phyloP scores from a whole-genome alignment of 2,329 filamentous ascomycete genomes.

The Aspergillus vadensis region DNA sequence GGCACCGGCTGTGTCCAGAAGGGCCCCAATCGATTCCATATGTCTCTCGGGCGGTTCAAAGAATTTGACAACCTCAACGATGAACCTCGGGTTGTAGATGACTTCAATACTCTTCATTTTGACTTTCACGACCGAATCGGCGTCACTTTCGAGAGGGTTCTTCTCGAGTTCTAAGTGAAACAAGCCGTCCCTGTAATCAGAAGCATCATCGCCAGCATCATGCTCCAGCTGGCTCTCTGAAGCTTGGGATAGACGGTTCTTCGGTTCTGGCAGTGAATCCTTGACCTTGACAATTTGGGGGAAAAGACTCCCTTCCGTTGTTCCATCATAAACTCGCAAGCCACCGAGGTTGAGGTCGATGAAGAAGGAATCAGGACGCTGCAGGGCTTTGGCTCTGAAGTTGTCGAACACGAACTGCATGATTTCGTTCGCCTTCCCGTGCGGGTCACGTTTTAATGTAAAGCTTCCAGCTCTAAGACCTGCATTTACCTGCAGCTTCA shows the following conservation, averaged over 20 bases:
- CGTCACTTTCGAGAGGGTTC: conserved; percentile 88
- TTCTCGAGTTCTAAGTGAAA: conserved; percentile 93
- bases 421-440: conserved; percentile 76
- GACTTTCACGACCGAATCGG: conserved; percentile 84
- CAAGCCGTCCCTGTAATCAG: conserved; percentile 69
- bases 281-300: conserved; percentile 96
- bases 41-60: conserved; percentile 95
- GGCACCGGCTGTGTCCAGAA: conserved; percentile 93
- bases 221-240: conserved; percentile 41
- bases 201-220: conserved; percentile 43
- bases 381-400: conserved; percentile 85
- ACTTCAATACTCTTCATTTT: conserved; percentile 96
- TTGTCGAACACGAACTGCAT: conserved; percentile 91
- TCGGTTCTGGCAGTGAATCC: conserved; percentile 66
- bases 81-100: conserved; percentile 93
- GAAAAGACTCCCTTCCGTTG: conserved; percentile 85
- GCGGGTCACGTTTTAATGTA: conserved; percentile 82
- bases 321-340: conserved; percentile 92
- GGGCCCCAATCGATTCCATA: conserved; percentile 95
- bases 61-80: conserved; percentile 89
- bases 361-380: conserved; percentile 87
- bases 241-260: conserved; percentile 39
- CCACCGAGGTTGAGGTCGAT: conserved; percentile 88
- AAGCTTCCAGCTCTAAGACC: conserved; percentile 96
- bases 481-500: conserved; percentile 90